Percentiles rank a stretch among this genome's conserved stretches.
Evolutionary conservation across 1,284 basidiomycete genomes (phyloP).

Genomic region (Cryptococcus wingfieldii): DNA sequence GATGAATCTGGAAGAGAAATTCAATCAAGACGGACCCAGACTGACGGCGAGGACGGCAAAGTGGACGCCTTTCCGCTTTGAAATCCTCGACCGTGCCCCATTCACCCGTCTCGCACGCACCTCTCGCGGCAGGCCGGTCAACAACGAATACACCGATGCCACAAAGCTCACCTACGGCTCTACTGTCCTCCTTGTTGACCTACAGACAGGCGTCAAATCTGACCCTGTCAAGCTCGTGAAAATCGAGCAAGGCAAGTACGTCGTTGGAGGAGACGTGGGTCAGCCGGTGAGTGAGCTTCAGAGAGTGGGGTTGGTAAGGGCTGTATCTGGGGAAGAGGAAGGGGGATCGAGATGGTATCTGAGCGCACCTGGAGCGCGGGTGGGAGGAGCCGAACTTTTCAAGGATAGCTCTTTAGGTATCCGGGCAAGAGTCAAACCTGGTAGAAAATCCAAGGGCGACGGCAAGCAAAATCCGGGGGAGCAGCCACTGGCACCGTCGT

Average conservation of each 20-base stretch:
- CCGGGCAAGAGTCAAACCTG: background rate
- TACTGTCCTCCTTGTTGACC: slow-evolving; percentile 78
- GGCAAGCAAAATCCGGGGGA: background rate
- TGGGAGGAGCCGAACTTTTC: slow-evolving; percentile 35
- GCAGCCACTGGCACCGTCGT: background rate
- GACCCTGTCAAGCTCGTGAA: slow-evolving; percentile 86
- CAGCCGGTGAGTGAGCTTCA: slow-evolving; percentile 90
- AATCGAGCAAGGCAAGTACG: slow-evolving; percentile 78
- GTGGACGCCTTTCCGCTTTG: slow-evolving; percentile 44
- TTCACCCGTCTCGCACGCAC: slow-evolving; percentile 6
- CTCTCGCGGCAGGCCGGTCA: slow-evolving; percentile 35
- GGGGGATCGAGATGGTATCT: slow-evolving; percentile 33
- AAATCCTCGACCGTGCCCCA: slow-evolving; percentile 26
- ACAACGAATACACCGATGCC: slow-evolving; percentile 50
- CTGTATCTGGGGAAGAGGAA: slow-evolving; percentile 39
- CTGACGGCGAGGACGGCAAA: slow-evolving; percentile 33
- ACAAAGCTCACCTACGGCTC: slow-evolving; percentile 87
- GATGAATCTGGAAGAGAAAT: slow-evolving; percentile 64
- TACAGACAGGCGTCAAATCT: slow-evolving; percentile 74
- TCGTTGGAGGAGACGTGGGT: slow-evolving; percentile 62
- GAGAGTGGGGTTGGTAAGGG: slow-evolving; percentile 82
- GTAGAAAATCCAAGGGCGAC: background rate
- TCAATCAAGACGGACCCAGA: slow-evolving; percentile 50
- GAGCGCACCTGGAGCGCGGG: slow-evolving; percentile 37
- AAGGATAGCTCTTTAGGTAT: background rate